Evolutionary conservation across 495 filamentous ascomycete genomes (phyloP).

Genomic region (Talaromyces thailandensis): DNA sequence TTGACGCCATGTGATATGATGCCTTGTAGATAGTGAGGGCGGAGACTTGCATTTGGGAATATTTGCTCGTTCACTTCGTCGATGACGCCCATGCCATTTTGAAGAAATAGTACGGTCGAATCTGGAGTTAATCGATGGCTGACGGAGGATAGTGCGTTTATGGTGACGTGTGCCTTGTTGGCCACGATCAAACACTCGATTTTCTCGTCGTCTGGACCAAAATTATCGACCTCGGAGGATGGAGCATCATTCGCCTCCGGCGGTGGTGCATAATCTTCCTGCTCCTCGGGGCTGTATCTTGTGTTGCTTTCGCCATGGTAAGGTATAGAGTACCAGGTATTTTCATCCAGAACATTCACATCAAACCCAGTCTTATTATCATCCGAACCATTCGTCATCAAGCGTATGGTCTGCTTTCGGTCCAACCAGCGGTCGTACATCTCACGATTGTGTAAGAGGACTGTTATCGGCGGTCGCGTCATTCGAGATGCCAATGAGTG

Average conservation of each 20-base stretch:
- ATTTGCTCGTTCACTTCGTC: constrained; percentile 60
- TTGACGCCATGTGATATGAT: constrained; percentile 60
- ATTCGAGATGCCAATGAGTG: constrained; percentile 47
- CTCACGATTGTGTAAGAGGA: constrained; percentile 38
- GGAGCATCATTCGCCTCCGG: neutral
- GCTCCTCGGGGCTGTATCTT: neutral
- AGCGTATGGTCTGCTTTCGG: constrained; percentile 20
- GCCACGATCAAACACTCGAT: constrained; percentile 76
- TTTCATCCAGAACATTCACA: constrained; percentile 23
- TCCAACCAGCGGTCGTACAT: constrained; percentile 19
- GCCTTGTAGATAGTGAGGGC: constrained; percentile 70
- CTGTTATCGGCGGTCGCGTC: constrained; percentile 50
- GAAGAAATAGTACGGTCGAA: constrained; percentile 72
- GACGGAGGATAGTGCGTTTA: constrained; percentile 48
- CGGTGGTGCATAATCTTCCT: neutral
- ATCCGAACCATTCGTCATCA: constrained; percentile 28
- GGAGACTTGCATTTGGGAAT: constrained; percentile 52
- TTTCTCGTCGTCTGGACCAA: constrained; percentile 21
- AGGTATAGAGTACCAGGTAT: constrained; percentile 23
- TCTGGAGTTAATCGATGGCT: constrained; percentile 55
- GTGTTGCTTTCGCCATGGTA: constrained; percentile 15
- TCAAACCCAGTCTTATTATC: constrained; percentile 35
- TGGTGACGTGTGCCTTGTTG: constrained; percentile 47
- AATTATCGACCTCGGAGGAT: neutral
- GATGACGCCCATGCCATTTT: constrained; percentile 74